A percentile compares a stretch with the other conserved stretches of the same genome.
Evolutionary conservation across 2,329 filamentous ascomycete genomes (phyloP).

Genomic region (Zelopaecilomyces penicillatus): DNA sequence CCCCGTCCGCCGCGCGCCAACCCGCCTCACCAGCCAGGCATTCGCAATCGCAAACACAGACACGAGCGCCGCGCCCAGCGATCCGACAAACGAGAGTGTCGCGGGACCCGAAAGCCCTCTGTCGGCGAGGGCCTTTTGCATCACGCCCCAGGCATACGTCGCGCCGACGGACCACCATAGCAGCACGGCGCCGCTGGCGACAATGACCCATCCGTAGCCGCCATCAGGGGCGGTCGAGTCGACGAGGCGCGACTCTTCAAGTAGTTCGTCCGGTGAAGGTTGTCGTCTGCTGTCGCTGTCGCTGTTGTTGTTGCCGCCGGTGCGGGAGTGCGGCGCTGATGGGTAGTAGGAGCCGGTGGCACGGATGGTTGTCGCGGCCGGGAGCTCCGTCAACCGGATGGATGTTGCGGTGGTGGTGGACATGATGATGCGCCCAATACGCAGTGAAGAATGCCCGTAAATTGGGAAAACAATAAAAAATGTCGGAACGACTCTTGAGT

Average conservation of each 20-base stretch:
- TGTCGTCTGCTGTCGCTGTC: background rate
- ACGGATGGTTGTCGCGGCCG: background rate
- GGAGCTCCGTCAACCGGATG: background rate
- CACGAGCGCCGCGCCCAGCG: conserved; percentile 40
- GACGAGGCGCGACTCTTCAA: conserved; percentile 35
- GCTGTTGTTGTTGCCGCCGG: background rate
- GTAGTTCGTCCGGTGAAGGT: conserved; percentile 12
- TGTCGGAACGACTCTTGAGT: no score
- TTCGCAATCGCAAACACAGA: conserved; percentile 44
- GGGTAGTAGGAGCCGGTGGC: background rate
- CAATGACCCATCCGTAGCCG: conserved; percentile 49
- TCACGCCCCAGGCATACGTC: conserved; percentile 51
- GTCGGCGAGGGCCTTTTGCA: conserved; percentile 48
- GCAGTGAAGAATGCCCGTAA: background rate
- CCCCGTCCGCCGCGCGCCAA: conserved; percentile 40
- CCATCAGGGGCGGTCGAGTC: conserved; percentile 43
- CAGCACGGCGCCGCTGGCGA: conserved; percentile 40
- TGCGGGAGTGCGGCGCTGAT: no score
- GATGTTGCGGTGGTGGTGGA: background rate
- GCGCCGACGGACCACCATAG: conserved; percentile 51
- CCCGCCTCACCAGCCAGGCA: conserved; percentile 37
- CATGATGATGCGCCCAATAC: background rate
- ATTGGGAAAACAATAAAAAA: no score
- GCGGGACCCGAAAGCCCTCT: conserved; percentile 38
- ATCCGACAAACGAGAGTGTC: conserved; percentile 51